Evolutionary conservation across 2,329 filamentous ascomycete species (phyloP).

Genomic region (Tricladium varicosporioides): DNA sequence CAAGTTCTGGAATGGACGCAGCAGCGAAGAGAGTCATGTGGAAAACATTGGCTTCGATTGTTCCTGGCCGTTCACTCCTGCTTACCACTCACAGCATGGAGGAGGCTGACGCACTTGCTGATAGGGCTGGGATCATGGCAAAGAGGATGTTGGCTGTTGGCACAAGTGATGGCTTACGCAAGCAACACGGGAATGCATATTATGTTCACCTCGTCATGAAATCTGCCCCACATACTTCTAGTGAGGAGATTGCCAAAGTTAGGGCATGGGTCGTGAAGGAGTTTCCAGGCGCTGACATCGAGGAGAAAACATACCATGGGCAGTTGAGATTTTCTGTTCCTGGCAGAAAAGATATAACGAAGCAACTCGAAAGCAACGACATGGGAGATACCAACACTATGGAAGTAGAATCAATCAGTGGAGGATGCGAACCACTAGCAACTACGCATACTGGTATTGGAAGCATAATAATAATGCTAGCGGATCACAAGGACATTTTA

Average conservation of each 20-base stretch:
- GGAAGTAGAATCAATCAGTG: background rate
- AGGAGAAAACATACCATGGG: conserved; percentile 76
- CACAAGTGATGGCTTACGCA: conserved; percentile 68
- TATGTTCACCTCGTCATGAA: conserved; percentile 79
- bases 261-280: conserved; percentile 60
- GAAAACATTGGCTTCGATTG: conserved; percentile 74
- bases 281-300: conserved; percentile 66
- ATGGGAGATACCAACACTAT: background rate
- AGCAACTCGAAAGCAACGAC: background rate
- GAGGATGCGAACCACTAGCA: conserved; percentile 9
- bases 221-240: conserved; percentile 69
- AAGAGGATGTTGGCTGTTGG: conserved; percentile 83
- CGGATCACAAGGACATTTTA: conserved; percentile 65
- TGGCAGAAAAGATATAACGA: conserved; percentile 38
- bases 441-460: conserved; percentile 47
- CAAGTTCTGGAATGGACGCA: conserved; percentile 84
- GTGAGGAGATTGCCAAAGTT: conserved; percentile 65
- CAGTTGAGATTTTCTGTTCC: conserved; percentile 83
- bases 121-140: conserved; percentile 82
- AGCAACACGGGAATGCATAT: conserved; percentile 73
- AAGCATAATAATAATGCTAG: conserved; percentile 67
- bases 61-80: conserved; percentile 75
- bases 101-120: conserved; percentile 85
- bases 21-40: conserved; percentile 92
- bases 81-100: conserved; percentile 96